Evolutionary conservation across 2,329 filamentous ascomycete genomes (phyloP).

Genomic region (Nemania abortiva): DNA sequence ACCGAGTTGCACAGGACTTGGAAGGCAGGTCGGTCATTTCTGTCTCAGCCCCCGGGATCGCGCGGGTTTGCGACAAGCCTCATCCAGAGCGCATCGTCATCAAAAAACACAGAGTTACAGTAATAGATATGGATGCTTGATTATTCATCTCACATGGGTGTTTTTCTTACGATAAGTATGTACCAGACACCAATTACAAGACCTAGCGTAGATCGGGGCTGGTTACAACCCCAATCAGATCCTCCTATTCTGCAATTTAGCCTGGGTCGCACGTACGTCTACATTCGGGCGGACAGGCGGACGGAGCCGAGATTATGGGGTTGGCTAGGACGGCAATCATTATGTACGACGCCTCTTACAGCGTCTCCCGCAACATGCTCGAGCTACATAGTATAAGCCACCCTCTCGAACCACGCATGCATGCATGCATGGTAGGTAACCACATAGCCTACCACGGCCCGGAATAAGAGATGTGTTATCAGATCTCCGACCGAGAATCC

Average conservation of each 20-base stretch:
- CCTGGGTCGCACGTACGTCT: background rate
- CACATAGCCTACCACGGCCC: background rate
- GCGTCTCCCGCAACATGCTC: background rate
- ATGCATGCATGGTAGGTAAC: too few relatives aligned
- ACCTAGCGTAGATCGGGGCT: background rate
- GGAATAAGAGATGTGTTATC: slow-evolving; percentile 14
- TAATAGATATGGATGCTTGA: background rate
- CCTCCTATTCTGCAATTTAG: slow-evolving; percentile 6
- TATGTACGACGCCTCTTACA: background rate
- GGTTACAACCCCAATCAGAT: background rate
- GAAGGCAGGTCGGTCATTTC: too few relatives aligned
- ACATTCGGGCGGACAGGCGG: background rate
- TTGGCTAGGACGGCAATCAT: background rate
- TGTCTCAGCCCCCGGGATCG: slow-evolving; percentile 2
- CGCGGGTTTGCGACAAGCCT: slow-evolving; percentile 16
- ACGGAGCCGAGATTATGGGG: slow-evolving; percentile 14
- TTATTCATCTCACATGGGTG: slow-evolving; percentile 12
- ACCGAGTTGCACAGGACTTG: background rate
- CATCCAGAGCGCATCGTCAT: background rate
- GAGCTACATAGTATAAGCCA: background rate
- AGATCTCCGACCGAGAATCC: slow-evolving; percentile 2
- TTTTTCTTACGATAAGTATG: background rate
- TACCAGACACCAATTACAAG: background rate
- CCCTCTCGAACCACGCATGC: background rate
- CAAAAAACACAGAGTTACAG: background rate